Base-by-base conservation (phyloP, 257 asterid species). In the Penstemon barbatus region DNA sequence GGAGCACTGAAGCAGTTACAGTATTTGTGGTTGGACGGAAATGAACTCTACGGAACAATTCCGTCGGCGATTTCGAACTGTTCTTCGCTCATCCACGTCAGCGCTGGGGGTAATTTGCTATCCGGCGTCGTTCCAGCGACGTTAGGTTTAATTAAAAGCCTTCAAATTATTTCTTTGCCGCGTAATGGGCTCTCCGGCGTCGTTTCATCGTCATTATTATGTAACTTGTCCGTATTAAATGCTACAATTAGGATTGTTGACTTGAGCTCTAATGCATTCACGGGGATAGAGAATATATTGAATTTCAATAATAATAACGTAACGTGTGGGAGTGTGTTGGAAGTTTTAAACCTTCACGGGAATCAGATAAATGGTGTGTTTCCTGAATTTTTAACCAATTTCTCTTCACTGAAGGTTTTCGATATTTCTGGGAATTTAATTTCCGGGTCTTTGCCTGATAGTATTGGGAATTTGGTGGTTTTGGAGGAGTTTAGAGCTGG, bases 31-130 rank as follows among this genome's bases (percentile, higher is more conserved):
- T 81, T 90, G 11, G 97, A 90, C 72, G 77, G 76, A 0, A 90
- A 90, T 48, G 25, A 53, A 5, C 81, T 90, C 12, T 71, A 70
- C 52, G 94, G 97, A 3, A 90, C 97, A 2, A 79, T 90, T 58
- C 92, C 96, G 3, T 88, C 97, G 6, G 90, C 96, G 43, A 69
- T 90, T 5, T 79, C 90, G 4, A 90, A 88, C 83, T 90, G 96
- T 54, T 80, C 92, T 41, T 72, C 92, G 57, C 81, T 90, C 37
- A 66, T 90, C 56, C 90, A 86, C 54, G 19, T 90, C 77, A 84
- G 90, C 57, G 92, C 89, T 70, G 96, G 85, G 36, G 76, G 70
- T 38, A 90, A 90, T 42, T 63, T 41, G 66, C 85, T 90, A 6
- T 82, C 87, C 70, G 97, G 96, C 19, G 85, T 81, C 3, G 76